Base-by-base conservation (phyloP, 306 rosid genomes). In the Citrullus amarus region DNA sequence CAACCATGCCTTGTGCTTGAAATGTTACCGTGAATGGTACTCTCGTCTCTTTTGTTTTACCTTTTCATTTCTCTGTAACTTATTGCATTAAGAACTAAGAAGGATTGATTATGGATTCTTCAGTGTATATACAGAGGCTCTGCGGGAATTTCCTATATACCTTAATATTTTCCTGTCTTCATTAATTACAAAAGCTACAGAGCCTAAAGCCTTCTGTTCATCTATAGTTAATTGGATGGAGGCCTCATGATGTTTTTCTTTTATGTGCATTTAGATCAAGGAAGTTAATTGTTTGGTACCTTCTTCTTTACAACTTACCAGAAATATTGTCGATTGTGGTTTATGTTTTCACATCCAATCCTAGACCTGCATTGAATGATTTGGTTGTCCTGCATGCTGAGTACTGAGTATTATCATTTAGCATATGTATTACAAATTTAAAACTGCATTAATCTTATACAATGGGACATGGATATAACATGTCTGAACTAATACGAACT, bases 21-120 rank as follows among this genome's bases (percentile, higher is more conserved):
- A 89, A 90, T 94, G 98, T 84, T 94, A 94, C 89, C 96, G 86
- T 10, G 95, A 92, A 81, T 94, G 98, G 98, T 94, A 89, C 70
- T 13, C 58, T 60, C 44, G 17, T 61, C 7, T 75, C 80, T 79
- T 69, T 78, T 77, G 81, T 18, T 76, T 80, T 84, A 20, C 58
- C 78, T 14, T 43, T 51, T 28, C 69, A 39, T 12, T 70, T 57
- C 22, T 7, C 69, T 25, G 11, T 76, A 38, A 20, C 46, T 41
- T 59, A 57, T 60, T 15, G 25, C 39, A 12, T 17, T 50, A 53
- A 53, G 20, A 53, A 13, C 70, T 43, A 16, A 1, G 34, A 17
- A 34, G 28, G 41, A 77, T 39, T n/a, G 15, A 30, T 77, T 58
- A 58, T 76, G 68, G 68, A 58, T 51, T 51, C 44, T 32, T 51